phyloP scores from a whole-genome alignment of 129 eudicot genomes.

The carrot (Daucus carota) region DNA sequence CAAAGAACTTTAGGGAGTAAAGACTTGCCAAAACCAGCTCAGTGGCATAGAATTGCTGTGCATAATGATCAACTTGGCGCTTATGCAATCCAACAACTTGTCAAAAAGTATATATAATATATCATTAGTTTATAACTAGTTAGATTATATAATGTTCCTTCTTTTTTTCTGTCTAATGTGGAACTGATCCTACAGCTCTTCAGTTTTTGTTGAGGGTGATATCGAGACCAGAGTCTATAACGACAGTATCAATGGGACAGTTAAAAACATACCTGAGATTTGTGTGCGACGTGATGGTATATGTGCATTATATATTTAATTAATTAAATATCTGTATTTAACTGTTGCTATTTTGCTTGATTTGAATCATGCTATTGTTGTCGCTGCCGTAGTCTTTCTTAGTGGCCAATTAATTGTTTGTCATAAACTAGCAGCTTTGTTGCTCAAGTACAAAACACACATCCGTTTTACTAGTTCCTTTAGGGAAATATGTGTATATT shows the following conservation, averaged over 20 bases:
- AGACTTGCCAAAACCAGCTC: constrained; percentile 81
- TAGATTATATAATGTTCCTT: constrained; percentile 5
- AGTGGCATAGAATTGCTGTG: constrained; percentile 97
- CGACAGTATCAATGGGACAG: constrained; percentile 69
- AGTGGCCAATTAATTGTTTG: background rate
- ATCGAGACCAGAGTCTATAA: constrained; percentile 91
- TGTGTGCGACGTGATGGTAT: constrained; percentile 95
- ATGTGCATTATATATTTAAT: background rate
- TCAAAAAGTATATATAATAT: constrained; percentile 59
- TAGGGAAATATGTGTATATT: background rate
- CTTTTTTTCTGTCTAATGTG: constrained; percentile 10
- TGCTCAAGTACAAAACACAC: background rate
- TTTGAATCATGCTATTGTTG: background rate
- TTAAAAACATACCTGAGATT: constrained; percentile 75
- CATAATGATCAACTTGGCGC: constrained; percentile 75
- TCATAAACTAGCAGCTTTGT: background rate
- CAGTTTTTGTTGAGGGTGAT: constrained; percentile 95
- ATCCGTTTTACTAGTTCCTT: background rate
- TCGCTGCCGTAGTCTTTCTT: background rate
- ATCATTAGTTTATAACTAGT: background rate
- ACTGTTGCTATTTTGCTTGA: background rate
- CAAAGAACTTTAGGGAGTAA: constrained; percentile 49
- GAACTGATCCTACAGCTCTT: constrained; percentile 55
- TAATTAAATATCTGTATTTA: background rate
- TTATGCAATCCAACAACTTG: constrained; percentile 78